These are phyloP conservation scores for Funneliformis mosseae DNA, from an alignment of 192 early-diverging fungal species.

Conservation along the genomic window DNA sequence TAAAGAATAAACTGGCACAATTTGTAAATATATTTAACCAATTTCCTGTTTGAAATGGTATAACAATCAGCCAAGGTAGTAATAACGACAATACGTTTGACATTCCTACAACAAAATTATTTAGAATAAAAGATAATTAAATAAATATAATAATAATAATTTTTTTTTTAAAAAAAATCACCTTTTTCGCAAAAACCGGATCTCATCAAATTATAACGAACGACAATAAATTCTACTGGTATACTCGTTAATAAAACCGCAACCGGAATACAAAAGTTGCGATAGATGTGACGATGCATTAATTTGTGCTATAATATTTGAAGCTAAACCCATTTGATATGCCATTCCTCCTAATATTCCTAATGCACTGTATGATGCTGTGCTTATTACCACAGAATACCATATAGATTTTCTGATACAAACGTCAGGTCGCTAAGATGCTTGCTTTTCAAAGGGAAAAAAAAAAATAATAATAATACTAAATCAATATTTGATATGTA, in stretches of 20 bases:
- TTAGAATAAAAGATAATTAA: not conserved
- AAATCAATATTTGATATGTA: slow-evolving; percentile 18
- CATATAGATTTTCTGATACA: slow-evolving; percentile 61
- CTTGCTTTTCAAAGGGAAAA: not conserved
- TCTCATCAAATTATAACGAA: slow-evolving; percentile 58
- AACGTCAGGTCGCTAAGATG: slow-evolving; percentile 47
- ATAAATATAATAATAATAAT: not conserved
- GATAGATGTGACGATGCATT: slow-evolving; percentile 27
- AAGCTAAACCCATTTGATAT: slow-evolving; percentile 42
- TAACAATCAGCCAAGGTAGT: slow-evolving; percentile 62
- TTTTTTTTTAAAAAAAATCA: slow-evolving; percentile 15
- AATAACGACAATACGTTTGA: slow-evolving; percentile 57
- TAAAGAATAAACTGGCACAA: slow-evolving; percentile 66
- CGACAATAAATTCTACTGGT: slow-evolving; percentile 70
- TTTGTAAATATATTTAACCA: slow-evolving; percentile 57
- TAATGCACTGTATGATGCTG: slow-evolving; percentile 54
- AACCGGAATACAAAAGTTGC: slow-evolving; percentile 54
- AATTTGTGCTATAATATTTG: slow-evolving; percentile 47
- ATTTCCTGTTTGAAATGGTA: slow-evolving; percentile 69
- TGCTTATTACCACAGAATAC: slow-evolving; percentile 48
- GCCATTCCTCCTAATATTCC: slow-evolving; percentile 54
- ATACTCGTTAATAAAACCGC: slow-evolving; percentile 65
- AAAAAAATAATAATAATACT: not conserved
- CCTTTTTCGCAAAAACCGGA: slow-evolving; percentile 48
- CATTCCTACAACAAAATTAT: slow-evolving; percentile 37